These are phyloP conservation scores for Detonula confervacea DNA, from an alignment of 352 stramenopile genomes.

Conservation along the genomic window DNA sequence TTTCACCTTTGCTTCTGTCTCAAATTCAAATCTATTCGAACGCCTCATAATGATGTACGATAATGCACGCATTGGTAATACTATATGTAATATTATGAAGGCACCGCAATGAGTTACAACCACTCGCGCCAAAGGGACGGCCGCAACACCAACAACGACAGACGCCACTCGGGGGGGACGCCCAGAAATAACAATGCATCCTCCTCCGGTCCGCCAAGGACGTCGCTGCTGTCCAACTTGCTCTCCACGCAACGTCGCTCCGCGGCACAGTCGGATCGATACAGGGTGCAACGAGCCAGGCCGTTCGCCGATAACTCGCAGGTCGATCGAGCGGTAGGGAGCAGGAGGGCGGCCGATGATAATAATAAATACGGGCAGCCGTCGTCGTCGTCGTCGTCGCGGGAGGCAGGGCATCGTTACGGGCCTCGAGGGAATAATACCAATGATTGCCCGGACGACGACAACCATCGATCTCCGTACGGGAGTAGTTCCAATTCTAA, in stretches of 20 bases:
- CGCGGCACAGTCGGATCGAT: slow-evolving; percentile 36
- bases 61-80: no score
- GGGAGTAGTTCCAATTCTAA: no score
- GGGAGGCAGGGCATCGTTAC: no score
- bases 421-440: no score
- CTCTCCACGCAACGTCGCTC: slow-evolving; percentile 50
- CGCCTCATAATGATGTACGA: no score
- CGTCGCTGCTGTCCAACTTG: slow-evolving; percentile 46
- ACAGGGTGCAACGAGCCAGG: slow-evolving; percentile 39
- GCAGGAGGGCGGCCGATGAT: background rate
- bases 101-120: slow-evolving; percentile 19
- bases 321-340: slow-evolving; percentile 3
- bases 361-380: slow-evolving; percentile 13
- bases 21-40: no score
- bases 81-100: slow-evolving; percentile 5
- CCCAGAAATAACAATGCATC: background rate
- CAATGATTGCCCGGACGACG: no score
- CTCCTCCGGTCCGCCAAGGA: slow-evolving; percentile 10
- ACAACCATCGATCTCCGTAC: no score
- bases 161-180: background rate
- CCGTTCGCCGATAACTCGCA: slow-evolving; percentile 49
- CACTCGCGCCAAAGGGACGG: slow-evolving; percentile 5
- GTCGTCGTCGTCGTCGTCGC: no score
- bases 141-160: background rate
- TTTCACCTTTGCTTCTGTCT: no score